Evolutionary conservation across 768 basidiomycete genomes (phyloP).

Genomic region (Krasilnikovozyma curviuscula): DNA sequence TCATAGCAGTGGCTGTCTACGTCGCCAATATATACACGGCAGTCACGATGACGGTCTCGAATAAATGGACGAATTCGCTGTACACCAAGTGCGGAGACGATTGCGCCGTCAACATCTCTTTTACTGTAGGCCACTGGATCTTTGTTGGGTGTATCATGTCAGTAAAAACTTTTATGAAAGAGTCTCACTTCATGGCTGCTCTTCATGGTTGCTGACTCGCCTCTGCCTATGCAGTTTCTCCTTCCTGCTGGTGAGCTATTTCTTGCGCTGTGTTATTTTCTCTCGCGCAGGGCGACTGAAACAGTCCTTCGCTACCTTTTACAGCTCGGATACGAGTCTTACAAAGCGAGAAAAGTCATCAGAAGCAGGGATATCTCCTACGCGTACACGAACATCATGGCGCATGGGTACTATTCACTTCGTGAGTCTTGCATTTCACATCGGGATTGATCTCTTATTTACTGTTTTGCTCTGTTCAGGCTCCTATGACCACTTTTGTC

Average conservation of each 20-base stretch:
- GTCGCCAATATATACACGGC: slow-evolving; percentile 95
- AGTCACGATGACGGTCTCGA: slow-evolving; percentile 82
- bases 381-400: slow-evolving; percentile 94
- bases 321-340: slow-evolving; percentile 75
- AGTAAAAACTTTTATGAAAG: no score
- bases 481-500: slow-evolving; percentile 92
- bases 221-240: no score
- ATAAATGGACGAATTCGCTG: slow-evolving; percentile 79
- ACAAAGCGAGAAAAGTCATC: slow-evolving; percentile 85
- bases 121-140: slow-evolving; percentile 79
- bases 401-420: slow-evolving; percentile 87
- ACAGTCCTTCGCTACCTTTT: background rate
- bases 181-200: no score
- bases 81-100: slow-evolving; percentile 52
- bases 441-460: background rate
- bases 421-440: slow-evolving; percentile 35
- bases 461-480: slow-evolving; percentile 31
- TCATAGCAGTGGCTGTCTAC: slow-evolving; percentile 93
- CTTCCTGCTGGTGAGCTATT: slow-evolving; percentile 62
- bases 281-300: background rate
- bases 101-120: slow-evolving; percentile 65
- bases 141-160: slow-evolving; percentile 98
- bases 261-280: background rate
- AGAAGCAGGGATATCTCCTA: slow-evolving; percentile 90
- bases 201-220: no score